phyloP scores from a whole-genome alignment of 2,329 filamentous ascomycete species.

The Ophiocordyceps australis region DNA sequence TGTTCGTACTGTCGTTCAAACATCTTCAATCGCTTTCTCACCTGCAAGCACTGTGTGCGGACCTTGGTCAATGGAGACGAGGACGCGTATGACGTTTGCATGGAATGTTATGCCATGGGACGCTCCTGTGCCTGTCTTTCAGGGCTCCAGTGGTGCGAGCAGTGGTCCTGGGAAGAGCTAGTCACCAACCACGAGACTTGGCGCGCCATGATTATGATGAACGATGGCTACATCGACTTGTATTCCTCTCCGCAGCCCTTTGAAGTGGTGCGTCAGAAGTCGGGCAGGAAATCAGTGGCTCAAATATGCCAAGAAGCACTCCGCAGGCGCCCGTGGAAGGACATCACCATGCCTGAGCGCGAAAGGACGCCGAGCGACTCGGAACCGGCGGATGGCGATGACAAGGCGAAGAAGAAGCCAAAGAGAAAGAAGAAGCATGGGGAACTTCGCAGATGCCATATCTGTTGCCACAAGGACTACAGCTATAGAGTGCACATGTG shows the following conservation, averaged over 20 bases:
- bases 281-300: constrained; percentile 63
- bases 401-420: constrained; percentile 41
- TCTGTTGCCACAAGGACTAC: constrained; percentile 65
- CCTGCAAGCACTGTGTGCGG: constrained; percentile 69
- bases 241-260: constrained; percentile 52
- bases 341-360: constrained; percentile 46
- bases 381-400: constrained; percentile 42
- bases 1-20: constrained; percentile 93
- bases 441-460: constrained; percentile 51
- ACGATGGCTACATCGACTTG: constrained; percentile 48
- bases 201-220: constrained; percentile 59
- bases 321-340: constrained; percentile 60
- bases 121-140: constrained; percentile 83
- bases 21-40: constrained; percentile 93
- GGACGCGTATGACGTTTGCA: constrained; percentile 88
- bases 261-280: constrained; percentile 45
- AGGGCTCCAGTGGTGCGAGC: constrained; percentile 76
- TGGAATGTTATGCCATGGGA: constrained; percentile 98
- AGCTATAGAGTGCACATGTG: constrained; percentile 76
- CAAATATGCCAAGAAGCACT: constrained; percentile 91
- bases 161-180: constrained; percentile 73
- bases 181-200: constrained; percentile 64
- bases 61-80: constrained; percentile 47
- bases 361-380: constrained; percentile 27
- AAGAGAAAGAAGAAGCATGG: constrained; percentile 34